Evolutionary conservation across 345 rosid genomes (phyloP).

Genomic region (Cardiospermum halicacabum): DNA sequence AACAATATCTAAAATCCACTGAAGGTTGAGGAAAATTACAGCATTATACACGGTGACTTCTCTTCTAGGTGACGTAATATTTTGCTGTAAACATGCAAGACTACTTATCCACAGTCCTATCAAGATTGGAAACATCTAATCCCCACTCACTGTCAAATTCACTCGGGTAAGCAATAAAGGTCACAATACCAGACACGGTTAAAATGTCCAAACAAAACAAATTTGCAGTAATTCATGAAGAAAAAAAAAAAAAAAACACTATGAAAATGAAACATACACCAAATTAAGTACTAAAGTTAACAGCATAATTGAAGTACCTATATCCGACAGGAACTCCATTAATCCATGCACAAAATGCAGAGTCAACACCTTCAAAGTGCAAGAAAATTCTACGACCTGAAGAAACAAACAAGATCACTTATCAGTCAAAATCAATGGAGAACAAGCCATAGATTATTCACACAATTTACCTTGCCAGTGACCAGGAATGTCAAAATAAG

Average conservation of each 20-base stretch:
- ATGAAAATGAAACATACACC: not conserved
- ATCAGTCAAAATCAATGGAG: not conserved
- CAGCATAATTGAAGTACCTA: slow-evolving; percentile 43
- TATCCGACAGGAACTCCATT: slow-evolving; percentile 88
- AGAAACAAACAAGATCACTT: slow-evolving; percentile 19
- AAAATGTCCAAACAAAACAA: not conserved
- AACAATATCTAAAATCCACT: not conserved
- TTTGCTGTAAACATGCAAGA: not conserved
- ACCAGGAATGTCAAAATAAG: slow-evolving; percentile 68
- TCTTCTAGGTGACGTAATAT: too few relatives aligned
- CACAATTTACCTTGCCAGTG: slow-evolving; percentile 97
- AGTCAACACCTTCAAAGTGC: slow-evolving; percentile 98
- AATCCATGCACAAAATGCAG: slow-evolving; percentile 90
- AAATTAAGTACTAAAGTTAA: not conserved
- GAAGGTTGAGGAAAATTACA: not conserved
- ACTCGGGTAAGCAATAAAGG: not conserved
- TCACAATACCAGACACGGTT: not conserved
- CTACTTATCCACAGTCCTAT: not conserved
- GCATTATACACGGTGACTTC: too few relatives aligned
- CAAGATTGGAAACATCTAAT: not conserved
- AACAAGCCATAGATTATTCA: not conserved
- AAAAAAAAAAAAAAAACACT: not conserved
- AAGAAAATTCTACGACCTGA: slow-evolving; percentile 88
- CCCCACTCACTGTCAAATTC: not conserved
- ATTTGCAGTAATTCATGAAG: not conserved